Conservation (phyloP, 192 early-diverging fungal species). For the Backusella macrospora region DNA sequence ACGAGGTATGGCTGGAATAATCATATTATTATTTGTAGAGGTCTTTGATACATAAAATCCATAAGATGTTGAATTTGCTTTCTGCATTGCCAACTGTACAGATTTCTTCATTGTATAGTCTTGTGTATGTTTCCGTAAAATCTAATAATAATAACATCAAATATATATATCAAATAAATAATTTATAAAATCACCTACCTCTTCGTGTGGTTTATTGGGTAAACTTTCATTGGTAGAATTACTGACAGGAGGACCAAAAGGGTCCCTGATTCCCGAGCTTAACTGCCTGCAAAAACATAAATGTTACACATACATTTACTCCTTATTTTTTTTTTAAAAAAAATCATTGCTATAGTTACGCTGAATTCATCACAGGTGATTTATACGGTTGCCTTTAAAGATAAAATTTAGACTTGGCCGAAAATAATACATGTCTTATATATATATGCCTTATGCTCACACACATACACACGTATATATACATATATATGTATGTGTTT, state of each 20-base stretch:
- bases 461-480: background rate
- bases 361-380: slow-evolving; percentile 13
- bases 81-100: slow-evolving; percentile 16
- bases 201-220: background rate
- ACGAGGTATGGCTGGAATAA: slow-evolving; percentile 25
- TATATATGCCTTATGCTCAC: too few species aligned
- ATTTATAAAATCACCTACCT: background rate
- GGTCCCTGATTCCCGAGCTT: slow-evolving; percentile 10
- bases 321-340: background rate
- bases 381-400: slow-evolving; percentile 1
- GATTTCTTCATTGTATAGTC: slow-evolving; percentile 25
- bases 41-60: slow-evolving; percentile 19
- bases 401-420: background rate
- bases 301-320: background rate
- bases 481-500: too few species aligned
- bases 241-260: slow-evolving; percentile 15
- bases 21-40: slow-evolving; percentile 30
- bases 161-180: background rate
- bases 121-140: slow-evolving; percentile 26
- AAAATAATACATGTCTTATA: too few species aligned
- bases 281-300: background rate
- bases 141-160: background rate
- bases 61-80: background rate
- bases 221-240: background rate
- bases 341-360: background rate